Evolutionary conservation across 805 yeast species (phyloP).

Genomic region (Starmerella bacillaris): DNA sequence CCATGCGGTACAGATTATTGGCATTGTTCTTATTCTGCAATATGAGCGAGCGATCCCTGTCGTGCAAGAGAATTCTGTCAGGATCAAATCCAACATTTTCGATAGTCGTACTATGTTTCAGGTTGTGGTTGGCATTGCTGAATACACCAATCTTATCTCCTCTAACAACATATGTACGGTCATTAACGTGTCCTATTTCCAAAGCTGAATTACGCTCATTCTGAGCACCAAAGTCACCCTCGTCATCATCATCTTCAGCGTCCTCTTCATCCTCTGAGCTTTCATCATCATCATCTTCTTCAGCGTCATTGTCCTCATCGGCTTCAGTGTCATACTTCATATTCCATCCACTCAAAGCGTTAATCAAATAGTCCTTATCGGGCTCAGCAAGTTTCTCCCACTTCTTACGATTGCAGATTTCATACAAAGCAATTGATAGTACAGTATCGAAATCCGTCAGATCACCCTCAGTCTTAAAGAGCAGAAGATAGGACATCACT

Average conservation of each 20-base stretch:
- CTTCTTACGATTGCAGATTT: constrained; percentile 32
- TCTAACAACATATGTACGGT: constrained; percentile 61
- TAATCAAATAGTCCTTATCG: constrained; percentile 41
- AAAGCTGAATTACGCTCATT: constrained; percentile 41
- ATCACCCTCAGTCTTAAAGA: constrained; percentile 28
- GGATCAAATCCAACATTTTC: constrained; percentile 41
- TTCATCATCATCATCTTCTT: constrained; percentile 22
- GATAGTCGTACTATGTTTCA: constrained; percentile 53
- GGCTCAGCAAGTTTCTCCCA: constrained; percentile 29
- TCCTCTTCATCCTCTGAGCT: constrained; percentile 25
- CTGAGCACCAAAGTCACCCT: constrained; percentile 12
- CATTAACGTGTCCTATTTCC: constrained; percentile 51
- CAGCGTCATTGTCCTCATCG: constrained; percentile 21
- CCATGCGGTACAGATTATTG: constrained; percentile 49
- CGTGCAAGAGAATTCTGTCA: constrained; percentile 53
- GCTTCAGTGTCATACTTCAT: constrained; percentile 14
- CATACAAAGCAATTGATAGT: constrained; percentile 43
- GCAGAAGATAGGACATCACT: constrained; percentile 46
- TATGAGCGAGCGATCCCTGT: constrained; percentile 51
- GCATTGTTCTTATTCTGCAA: constrained; percentile 36
- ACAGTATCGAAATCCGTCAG: constrained; percentile 36
- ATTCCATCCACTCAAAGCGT: constrained; percentile 31
- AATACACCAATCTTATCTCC: constrained; percentile 71
- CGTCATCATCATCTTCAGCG: constrained; percentile 11
- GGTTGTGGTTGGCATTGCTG: constrained; percentile 31